These are phyloP conservation scores for Apophysomyces trapeziformis DNA, from an alignment of 371 early-diverging fungal species.

Conservation along the genomic window DNA sequence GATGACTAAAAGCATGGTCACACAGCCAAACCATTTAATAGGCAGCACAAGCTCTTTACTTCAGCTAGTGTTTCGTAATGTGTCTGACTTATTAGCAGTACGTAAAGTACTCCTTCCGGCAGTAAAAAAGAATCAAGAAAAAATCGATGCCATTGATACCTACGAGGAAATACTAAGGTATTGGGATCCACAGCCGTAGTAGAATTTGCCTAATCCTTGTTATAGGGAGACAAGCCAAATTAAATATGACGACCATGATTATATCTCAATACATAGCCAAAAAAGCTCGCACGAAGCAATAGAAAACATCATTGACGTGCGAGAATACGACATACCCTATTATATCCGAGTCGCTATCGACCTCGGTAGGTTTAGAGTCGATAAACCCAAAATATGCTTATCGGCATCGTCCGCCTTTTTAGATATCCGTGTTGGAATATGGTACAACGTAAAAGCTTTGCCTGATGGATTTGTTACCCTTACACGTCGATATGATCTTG, in stretches of 20 bases:
- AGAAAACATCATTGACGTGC: conserved; percentile 81
- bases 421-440: conserved; percentile 96
- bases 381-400: not conserved
- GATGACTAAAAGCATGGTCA: not conserved
- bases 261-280: conserved; percentile 35
- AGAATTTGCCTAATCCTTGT: not conserved
- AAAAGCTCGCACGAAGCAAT: conserved; percentile 46
- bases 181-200: not conserved
- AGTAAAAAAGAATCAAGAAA: conserved; percentile 70
- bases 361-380: conserved; percentile 54
- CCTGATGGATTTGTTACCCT: conserved; percentile 64
- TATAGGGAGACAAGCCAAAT: conserved; percentile 37
- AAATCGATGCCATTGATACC: conserved; percentile 61
- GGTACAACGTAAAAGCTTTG: conserved; percentile 84
- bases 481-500: conserved; percentile 76
- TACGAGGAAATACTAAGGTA: conserved; percentile 63
- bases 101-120: conserved; percentile 75
- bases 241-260: conserved; percentile 27
- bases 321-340: conserved; percentile 96
- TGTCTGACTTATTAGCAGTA: conserved; percentile 77
- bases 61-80: conserved; percentile 85
- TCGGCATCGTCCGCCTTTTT: not conserved
- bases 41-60: conserved; percentile 76
- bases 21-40: conserved; percentile 87
- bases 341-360: conserved; percentile 95